These are phyloP conservation scores for Reutealis trisperma DNA, from an alignment of 345 rosid species.

Conservation along the genomic window DNA sequence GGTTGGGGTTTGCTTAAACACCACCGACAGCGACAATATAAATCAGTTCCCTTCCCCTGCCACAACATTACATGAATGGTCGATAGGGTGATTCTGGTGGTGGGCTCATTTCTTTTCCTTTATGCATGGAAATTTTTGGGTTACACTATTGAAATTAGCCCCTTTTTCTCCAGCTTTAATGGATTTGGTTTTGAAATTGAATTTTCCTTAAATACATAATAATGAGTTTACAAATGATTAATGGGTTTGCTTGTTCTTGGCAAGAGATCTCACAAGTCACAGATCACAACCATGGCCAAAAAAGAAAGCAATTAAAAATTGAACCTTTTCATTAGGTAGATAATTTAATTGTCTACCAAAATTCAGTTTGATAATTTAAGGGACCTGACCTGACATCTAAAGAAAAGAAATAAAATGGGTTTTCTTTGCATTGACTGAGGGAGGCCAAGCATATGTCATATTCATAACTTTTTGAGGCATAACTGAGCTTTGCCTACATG, in stretches of 20 bases:
- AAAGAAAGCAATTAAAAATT: neutral
- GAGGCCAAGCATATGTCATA: constrained; percentile 5
- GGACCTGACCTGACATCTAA: neutral
- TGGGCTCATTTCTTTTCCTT: neutral
- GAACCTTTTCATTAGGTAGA: neutral
- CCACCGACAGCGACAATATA: constrained; percentile 22
- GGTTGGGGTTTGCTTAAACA: constrained; percentile 11
- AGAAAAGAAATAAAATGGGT: neutral
- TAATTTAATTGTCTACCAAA: neutral
- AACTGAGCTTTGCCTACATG: constrained; percentile 1
- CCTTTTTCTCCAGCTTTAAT: neutral
- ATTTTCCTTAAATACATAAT: neutral
- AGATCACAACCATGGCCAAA: neutral
- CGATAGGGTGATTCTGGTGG: neutral
- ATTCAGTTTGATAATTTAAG: neutral
- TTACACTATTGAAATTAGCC: neutral
- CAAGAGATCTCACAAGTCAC: neutral
- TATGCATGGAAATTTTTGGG: neutral
- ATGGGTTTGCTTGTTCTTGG: neutral
- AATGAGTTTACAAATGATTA: neutral
- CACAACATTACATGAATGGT: constrained; percentile 6
- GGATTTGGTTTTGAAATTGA: neutral
- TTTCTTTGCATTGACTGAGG: neutral
- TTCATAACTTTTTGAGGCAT: constrained; percentile 1
- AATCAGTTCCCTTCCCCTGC: neutral